Evolutionary conservation across 495 filamentous ascomycete genomes (phyloP), one percentile per base, ranked within the genome.

Genomic region (Lepraria neglecta): DNA sequence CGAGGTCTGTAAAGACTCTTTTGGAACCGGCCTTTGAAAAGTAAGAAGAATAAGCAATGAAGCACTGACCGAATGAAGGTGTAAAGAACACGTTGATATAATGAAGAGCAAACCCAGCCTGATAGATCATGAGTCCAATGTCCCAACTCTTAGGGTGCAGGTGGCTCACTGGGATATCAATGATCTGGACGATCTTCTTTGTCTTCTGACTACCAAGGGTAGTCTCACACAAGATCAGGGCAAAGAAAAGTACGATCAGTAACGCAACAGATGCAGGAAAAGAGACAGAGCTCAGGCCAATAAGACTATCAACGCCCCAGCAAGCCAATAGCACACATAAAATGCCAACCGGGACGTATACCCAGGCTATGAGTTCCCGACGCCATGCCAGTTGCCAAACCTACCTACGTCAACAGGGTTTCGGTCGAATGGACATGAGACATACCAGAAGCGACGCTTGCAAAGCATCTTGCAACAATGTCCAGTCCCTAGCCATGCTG

Each of bases 21-120:
- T 24, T 24, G 24, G 2, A 24, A 2, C 24, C 24, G 24, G 24
- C 24, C 24, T 24, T 24, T 24, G 2, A 24, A 24, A 2, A 24
- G 24, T 1, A 40, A 33, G 1, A 30, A 38, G n/a, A 24, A 17
- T 15, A 3, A 28, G 40, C 21, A 15, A 40, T 17, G 7, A 45
- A 28, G 11, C 1, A 47, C 61, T 52, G 28, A 63, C 61, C 61
- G 71, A 83, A 82, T 33, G 74, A 76, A 40, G 80, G 80, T 0
- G 75, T 80, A 56, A 82, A 82, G 58, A 82, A 74, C 40, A 82
- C 70, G 62, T 77, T 82, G 56, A 84, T 80, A 69, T 78, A 81
- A 48, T 75, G 74, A 17, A 83, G 69, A n/a, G 78, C 71, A 72
- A 81, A 83, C 15, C 76, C 75, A 40, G 75, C 76, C 80, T 82